Conservation (phyloP, 805 yeast genomes). For the Komagataella kurtzmanii region DNA sequence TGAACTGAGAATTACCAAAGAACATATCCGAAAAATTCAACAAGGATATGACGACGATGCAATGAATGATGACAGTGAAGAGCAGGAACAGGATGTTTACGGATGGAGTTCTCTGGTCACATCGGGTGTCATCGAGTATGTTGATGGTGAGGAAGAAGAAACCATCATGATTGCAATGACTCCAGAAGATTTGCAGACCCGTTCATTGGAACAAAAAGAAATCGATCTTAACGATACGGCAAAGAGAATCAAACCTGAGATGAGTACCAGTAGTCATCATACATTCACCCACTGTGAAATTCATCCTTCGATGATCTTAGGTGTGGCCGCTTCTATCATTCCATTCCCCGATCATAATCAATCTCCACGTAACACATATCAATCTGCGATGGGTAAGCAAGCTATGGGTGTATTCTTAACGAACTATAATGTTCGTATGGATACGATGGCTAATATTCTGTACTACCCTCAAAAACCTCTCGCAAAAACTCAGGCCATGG, state of each 20-base stretch:
- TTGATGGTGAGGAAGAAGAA: conserved; percentile 98
- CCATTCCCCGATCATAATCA: conserved; percentile 99
- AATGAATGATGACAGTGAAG: conserved; percentile 32
- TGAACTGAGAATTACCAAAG: conserved; percentile 74
- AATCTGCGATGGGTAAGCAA: conserved; percentile 99
- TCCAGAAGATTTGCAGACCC: conserved; percentile 84
- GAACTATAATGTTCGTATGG: conserved; percentile 94
- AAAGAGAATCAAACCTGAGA: conserved; percentile 61
- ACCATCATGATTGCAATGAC: conserved; percentile 98
- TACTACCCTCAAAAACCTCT: conserved; percentile 97
- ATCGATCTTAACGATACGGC: conserved; percentile 50
- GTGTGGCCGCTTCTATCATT: conserved; percentile 96
- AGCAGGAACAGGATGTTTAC: conserved; percentile 29
- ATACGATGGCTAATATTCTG: conserved; percentile 95
- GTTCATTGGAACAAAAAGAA: conserved; percentile 22
- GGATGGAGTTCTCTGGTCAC: conserved; percentile 79
- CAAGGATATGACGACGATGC: conserved; percentile 52
- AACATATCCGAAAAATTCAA: conserved; percentile 61
- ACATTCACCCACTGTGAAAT: conserved; percentile 98
- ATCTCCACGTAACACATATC: conserved; percentile 98
- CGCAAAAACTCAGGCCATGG: conserved; percentile 98
- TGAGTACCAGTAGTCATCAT: conserved; percentile 39
- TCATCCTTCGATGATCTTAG: conserved; percentile 97
- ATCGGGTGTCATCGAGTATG: conserved; percentile 87
- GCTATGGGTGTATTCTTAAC: conserved; percentile 99